Conservation (phyloP, 2,329 filamentous ascomycete species). For the Davidsoniella virescens region DNA sequence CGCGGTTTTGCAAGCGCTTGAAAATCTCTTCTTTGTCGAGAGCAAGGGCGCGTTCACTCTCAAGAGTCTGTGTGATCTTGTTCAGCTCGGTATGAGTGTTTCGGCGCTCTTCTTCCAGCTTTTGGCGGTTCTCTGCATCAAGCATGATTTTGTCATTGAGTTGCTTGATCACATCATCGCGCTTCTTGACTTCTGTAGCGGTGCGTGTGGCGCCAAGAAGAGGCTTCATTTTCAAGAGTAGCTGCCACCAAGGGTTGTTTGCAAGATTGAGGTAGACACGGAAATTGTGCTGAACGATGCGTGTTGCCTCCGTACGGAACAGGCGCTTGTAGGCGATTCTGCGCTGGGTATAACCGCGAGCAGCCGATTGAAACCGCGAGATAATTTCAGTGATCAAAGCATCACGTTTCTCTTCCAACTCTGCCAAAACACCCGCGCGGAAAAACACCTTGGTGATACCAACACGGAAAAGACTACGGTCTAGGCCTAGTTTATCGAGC, state of each 20-base stretch:
- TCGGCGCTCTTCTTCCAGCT: conserved; percentile 78
- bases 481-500: conserved; percentile 74
- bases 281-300: conserved; percentile 90
- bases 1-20: conserved; percentile 82
- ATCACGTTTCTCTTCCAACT: conserved; percentile 91
- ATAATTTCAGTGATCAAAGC: conserved; percentile 87
- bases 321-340: conserved; percentile 82
- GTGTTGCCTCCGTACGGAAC: conserved; percentile 84
- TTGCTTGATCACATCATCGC: conserved; percentile 82
- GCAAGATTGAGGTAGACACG: conserved; percentile 79
- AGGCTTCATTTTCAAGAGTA: conserved; percentile 90
- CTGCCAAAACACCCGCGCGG: conserved; percentile 83
- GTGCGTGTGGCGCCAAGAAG: conserved; percentile 83
- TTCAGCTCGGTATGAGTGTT: conserved; percentile 76
- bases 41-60: conserved; percentile 88
- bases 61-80: conserved; percentile 80
- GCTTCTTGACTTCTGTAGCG: conserved; percentile 82
- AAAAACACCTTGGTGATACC: conserved; percentile 97
- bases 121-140: conserved; percentile 58
- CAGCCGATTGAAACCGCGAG: conserved; percentile 79
- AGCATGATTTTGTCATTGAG: conserved; percentile 70
- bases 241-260: conserved; percentile 91
- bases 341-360: conserved; percentile 76
- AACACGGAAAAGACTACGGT: conserved; percentile 76
- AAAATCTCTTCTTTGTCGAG: conserved; percentile 99